Base-by-base conservation (phyloP, 1,284 basidiomycete genomes). In the Sanghuangporus sanghuang region DNA sequence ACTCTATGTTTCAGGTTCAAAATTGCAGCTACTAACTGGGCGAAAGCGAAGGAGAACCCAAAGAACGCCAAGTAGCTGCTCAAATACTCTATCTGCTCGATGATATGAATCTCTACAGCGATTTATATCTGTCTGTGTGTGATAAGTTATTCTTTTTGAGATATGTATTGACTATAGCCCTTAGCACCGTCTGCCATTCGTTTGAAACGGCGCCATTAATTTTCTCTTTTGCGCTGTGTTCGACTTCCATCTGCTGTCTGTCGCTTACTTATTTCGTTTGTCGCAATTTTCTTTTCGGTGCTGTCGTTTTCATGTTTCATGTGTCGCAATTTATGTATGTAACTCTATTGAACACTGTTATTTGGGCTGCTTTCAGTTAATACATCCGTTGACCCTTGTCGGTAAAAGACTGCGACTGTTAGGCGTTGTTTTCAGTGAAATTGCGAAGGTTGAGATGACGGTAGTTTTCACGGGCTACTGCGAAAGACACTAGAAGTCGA, bases 11-110 rank as follows among this genome's bases (percentile, higher is more conserved):
- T 53, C 62, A 91, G 89, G 72, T 91, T 91, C 78, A 90, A 87
- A 74, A 71, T 81, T 59, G 89, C 89, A 23, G 88, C 89, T 2
- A 70, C 82, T 52, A 91, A 90, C 75, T 92, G 89, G 89, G 89
- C 88, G 74, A 83, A 79, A 67, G 81, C 86, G 63, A 86, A 85
- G 72, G 85, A 87, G 72, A 88, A 87, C 72, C 84, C 85, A 12
- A 83, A 82, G 73, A 77, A 66, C 58, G 40, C 57, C 75, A 69
- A 66, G 56, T 61, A 61, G 49, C 35, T 16, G 21, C 38, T 39
- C 36, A 12, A 1, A 16, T 62, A 53, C 44, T 52, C 46, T 48
- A 36, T 67, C 57, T 64, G 56, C 68, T 39, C 70, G 66, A 69
- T 67, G 66, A 52, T 36, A 53, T 38, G 42, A 42, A 36, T 32